Percentiles rank a stretch among this genome's conserved stretches.
Conservation (phyloP, 2,329 filamentous ascomycete genomes). For the Rutstroemia sp. region DNA sequence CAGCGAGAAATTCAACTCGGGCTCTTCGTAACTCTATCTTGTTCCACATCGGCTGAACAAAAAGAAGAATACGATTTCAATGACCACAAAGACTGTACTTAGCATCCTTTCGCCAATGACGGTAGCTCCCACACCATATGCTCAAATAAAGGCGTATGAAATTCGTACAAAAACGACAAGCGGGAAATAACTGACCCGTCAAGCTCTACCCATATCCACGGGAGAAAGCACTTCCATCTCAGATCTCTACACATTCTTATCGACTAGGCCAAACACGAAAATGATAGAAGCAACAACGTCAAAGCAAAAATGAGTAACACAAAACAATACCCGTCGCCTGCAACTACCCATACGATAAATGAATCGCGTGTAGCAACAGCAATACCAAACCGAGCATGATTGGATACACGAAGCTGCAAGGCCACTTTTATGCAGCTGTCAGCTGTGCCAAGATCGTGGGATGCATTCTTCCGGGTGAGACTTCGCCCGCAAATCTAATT, state of each 20-base stretch:
- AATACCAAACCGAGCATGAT: no score
- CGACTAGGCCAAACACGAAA: not conserved
- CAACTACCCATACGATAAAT: not conserved
- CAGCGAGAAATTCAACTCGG: no score
- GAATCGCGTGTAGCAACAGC: not conserved
- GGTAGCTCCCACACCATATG: no score
- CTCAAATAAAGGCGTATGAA: no score
- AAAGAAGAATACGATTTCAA: no score
- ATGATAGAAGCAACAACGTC: not conserved
- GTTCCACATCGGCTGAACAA: no score
- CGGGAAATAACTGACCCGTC: not conserved
- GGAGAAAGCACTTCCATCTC: no score
- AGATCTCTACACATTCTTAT: not conserved
- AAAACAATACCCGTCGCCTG: not conserved
- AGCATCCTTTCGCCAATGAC: no score
- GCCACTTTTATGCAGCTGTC: not conserved
- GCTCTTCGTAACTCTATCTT: no score
- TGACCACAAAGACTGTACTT: no score
- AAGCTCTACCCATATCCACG: not conserved
- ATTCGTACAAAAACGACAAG: not conserved
- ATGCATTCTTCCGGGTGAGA: slow-evolving; percentile 4
- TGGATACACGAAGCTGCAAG: not conserved
- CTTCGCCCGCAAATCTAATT: slow-evolving; percentile 1
- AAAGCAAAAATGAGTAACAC: no score
- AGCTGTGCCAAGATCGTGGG: slow-evolving; percentile 1